Evolutionary conservation across 2,329 filamentous ascomycete species (phyloP).

Genomic region (Aspergillus pseudoviridinutans): DNA sequence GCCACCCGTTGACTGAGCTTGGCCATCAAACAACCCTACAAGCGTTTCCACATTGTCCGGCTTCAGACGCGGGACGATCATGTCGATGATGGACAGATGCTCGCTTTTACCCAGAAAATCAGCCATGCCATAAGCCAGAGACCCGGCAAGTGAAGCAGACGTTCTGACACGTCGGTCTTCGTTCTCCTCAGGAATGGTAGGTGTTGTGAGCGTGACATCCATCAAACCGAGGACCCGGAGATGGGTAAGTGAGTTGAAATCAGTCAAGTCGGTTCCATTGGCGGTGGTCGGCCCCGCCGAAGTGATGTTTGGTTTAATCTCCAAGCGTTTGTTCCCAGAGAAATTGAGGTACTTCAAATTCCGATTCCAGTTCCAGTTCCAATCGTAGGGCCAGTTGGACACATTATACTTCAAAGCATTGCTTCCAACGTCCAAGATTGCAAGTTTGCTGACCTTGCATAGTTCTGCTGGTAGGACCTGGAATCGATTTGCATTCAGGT

Average conservation of each 20-base stretch:
- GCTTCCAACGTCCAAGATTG: slow-evolving; percentile 89
- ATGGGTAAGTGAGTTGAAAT: slow-evolving; percentile 81
- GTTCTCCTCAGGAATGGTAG: slow-evolving; percentile 89
- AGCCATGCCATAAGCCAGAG: slow-evolving; percentile 94
- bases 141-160: slow-evolving; percentile 89
- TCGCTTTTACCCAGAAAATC: slow-evolving; percentile 91
- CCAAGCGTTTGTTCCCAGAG: slow-evolving; percentile 91
- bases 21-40: slow-evolving; percentile 92
- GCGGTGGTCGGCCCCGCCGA: slow-evolving; percentile 48
- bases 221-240: slow-evolving; percentile 88
- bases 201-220: slow-evolving; percentile 94
- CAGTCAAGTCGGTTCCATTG: slow-evolving; percentile 71
- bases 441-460: slow-evolving; percentile 86
- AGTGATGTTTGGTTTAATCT: slow-evolving; percentile 70
- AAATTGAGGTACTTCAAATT: slow-evolving; percentile 93
- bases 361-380: slow-evolving; percentile 99
- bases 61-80: slow-evolving; percentile 89
- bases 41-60: slow-evolving; percentile 86
- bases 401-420: slow-evolving; percentile 98
- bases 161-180: slow-evolving; percentile 93
- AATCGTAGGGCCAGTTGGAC: slow-evolving; percentile 97
- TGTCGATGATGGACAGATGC: slow-evolving; percentile 90
- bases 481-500: slow-evolving; percentile 97
- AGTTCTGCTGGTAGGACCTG: slow-evolving; percentile 94
- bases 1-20: slow-evolving; percentile 80